Base-by-base conservation (phyloP, 139 green algal genomes). In the Zygnema cylindricum region DNA sequence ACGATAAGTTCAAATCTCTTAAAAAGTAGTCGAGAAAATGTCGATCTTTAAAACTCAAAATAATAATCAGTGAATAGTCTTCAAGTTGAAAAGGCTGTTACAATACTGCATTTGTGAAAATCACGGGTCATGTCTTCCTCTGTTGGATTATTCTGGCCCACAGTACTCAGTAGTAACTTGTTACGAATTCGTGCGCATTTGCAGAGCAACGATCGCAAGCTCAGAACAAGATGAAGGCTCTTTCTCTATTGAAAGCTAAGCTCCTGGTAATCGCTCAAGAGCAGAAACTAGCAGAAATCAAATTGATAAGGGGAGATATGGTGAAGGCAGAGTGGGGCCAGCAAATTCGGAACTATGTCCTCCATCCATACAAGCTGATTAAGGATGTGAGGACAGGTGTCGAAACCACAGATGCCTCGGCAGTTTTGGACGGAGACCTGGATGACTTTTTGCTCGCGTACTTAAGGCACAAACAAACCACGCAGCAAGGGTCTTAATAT, bases 281-380 rank as follows among this genome's bases (percentile, higher is more conserved):
- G 93, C 95, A 98, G 89, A 88, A 94, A 79, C 85, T 94, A 35
- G 71, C 69, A 39, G 93, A 96, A 76, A 87, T 98, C 32, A 93
- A 94, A 3, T 93, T 97, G 86, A 98, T 99, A 36, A 89, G 96
- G 21, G 97, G 97, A 0, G 97, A 99, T 85, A 63, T 96, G 7
- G 95, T 98, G 2, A 96, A 96, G 88, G 95, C 97, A 42, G 96
- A 98, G 89, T 99, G 95, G 95, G 97, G 97, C 0, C 95, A 98
- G 92, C 97, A 99, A 92, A 97, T 99, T 22, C 87, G 97, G 0
- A 99, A 98, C 90, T 99, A 99, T 86, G 96, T 99, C 3, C 92
- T 99, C 7, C 96, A 99, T 88, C 97, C 97, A 0, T 99, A 99
- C 93, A 96, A 97, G 85, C 86, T 98, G 69, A 96, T 98, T 35